Base-by-base conservation (phyloP, 345 rosid genomes). In the Reutealis trisperma region DNA sequence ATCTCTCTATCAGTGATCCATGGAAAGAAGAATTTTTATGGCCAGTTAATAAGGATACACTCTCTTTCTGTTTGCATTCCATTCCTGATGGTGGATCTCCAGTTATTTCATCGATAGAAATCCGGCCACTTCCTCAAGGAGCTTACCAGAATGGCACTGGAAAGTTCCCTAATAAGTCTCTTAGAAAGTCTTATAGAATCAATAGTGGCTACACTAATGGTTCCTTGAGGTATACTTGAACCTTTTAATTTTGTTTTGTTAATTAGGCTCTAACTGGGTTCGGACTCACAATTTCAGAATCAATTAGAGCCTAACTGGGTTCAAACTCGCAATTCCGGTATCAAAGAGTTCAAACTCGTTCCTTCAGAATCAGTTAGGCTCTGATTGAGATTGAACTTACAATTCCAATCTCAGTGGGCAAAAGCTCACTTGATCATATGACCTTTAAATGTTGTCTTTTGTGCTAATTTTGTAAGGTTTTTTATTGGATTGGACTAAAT, bases 11-110 rank as follows among this genome's bases (percentile, higher is more conserved):
- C 27, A 85, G 84, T 22, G 97, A 91, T 88, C 97, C 97, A 10
- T 88, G 97, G 94, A 88, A 60, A 4, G 97, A 93, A 81, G 98
- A 94, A 78, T 83, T 90, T 73, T 72, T 93, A 54, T 89, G 90
- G 95, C 90, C 90, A 0, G 85, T 77, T 34, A 70, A 70, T 58
- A 84, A 89, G 59, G 97, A 89, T 37, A 78, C 81, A 15, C 63
- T 88, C 75, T 74, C 83, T 2, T 85, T 94, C 63, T 94, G 97
- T 74, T 87, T 91, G 78, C 83, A 69, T 44, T 70, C 84, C 14
- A 83, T 87, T 73, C 88, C 86, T 2, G 78, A 81, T 2, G 83
- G 87, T 49, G 93, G 97, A 25, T 79, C 74, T 72, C 98, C 98
- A 0, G 90, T 93, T 54, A 93, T 94, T 82, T 89, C 97, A 74